These are phyloP conservation scores for Verticillium nonalfalfae DNA, from an alignment of 2,329 filamentous ascomycete species.

Conservation along the genomic window DNA sequence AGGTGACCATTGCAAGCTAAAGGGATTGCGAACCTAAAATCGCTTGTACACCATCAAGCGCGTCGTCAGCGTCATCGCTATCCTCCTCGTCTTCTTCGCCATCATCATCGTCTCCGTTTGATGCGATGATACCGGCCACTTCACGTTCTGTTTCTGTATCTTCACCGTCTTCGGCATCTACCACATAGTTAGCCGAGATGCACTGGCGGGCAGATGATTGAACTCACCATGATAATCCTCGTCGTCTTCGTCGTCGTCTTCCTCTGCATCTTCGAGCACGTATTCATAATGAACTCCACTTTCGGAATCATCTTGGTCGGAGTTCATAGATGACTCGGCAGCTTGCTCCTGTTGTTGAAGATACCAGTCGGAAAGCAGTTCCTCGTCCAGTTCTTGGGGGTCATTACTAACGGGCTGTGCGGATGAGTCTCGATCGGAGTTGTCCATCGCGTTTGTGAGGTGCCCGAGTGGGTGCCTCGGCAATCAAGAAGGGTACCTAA, in stretches of 20 bases:
- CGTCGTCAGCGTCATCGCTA: slow-evolving; percentile 20
- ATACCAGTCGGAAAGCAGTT: background rate
- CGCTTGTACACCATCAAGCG: slow-evolving; percentile 3
- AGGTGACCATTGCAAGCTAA: background rate
- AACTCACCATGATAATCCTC: slow-evolving; percentile 10
- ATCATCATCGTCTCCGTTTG: slow-evolving; percentile 15
- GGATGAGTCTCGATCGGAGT: background rate
- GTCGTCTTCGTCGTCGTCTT: slow-evolving; percentile 17
- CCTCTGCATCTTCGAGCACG: slow-evolving; percentile 1
- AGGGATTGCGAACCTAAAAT: background rate
- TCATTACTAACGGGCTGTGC: background rate
- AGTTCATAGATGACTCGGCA: background rate
- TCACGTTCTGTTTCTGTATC: slow-evolving; percentile 10
- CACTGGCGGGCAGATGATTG: background rate
- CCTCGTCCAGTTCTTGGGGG: background rate
- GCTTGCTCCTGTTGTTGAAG: background rate
- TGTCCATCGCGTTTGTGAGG: background rate
- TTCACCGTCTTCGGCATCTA: slow-evolving; percentile 19
- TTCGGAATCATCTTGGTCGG: slow-evolving; percentile 30
- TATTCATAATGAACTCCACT: slow-evolving; percentile 22
- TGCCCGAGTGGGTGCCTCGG: background rate
- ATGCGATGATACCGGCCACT: slow-evolving; percentile 3
- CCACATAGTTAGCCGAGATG: background rate
- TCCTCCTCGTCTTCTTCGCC: slow-evolving; percentile 26
- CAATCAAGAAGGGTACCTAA: background rate